phyloP scores from a whole-genome alignment of 2,329 filamentous ascomycete species.

The Trichoderma guizhouense region DNA sequence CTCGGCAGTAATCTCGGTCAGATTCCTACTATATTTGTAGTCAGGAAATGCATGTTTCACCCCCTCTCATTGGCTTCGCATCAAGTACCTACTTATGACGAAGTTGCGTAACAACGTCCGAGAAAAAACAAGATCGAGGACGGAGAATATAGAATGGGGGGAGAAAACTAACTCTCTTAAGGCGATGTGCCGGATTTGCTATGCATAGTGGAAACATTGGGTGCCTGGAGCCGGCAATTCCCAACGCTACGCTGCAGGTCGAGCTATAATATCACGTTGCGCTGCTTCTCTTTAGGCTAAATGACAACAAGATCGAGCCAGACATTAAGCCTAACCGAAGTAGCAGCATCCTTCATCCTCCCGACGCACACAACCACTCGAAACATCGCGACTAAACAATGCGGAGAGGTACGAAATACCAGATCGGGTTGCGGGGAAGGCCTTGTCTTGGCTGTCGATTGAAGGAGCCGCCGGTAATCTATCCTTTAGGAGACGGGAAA shows the following conservation, averaged over 20 bases:
- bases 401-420: background rate
- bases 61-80: background rate
- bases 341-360: background rate
- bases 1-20: slow-evolving; percentile 13
- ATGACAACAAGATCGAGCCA: background rate
- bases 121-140: background rate
- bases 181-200: slow-evolving; percentile 4
- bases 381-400: background rate
- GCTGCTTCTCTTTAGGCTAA: slow-evolving; percentile 2
- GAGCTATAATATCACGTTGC: background rate
- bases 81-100: background rate
- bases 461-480: slow-evolving; percentile 8
- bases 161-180: background rate
- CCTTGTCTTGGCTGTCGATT: background rate
- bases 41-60: background rate
- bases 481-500: slow-evolving; percentile 7
- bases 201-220: background rate
- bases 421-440: slow-evolving; percentile 5
- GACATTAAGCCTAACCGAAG: slow-evolving; percentile 3
- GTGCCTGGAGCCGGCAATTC: background rate
- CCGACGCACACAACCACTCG: background rate
- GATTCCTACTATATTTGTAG: background rate
- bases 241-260: background rate
- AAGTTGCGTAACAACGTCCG: background rate
- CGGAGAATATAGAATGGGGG: background rate